Percentiles rank a stretch among this genome's conserved stretches.
These are phyloP conservation scores for Fagus sylvatica DNA, from an alignment of 306 rosid species.

Conservation along the genomic window DNA sequence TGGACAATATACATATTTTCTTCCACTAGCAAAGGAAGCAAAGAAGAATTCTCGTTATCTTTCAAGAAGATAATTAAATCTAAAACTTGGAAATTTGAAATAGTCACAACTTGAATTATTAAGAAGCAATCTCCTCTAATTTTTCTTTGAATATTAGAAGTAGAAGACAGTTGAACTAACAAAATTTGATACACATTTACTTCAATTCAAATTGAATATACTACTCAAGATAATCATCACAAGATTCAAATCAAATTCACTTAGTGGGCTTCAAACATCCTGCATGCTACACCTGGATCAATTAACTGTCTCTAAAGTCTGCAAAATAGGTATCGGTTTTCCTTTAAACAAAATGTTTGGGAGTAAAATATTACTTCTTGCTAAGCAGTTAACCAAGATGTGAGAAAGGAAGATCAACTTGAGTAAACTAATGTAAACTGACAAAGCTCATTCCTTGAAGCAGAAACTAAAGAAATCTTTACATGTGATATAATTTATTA, in stretches of 20 bases:
- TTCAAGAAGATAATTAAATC: background rate
- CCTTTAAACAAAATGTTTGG: background rate
- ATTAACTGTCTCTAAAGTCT: background rate
- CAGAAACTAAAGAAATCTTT: background rate
- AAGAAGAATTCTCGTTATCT: background rate
- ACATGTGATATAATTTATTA: background rate
- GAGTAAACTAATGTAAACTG: background rate
- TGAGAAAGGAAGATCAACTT: background rate
- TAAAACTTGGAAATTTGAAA: background rate
- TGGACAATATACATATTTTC: background rate
- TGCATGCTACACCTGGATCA: background rate
- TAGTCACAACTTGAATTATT: background rate
- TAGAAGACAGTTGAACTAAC: no score
- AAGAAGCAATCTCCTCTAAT: background rate
- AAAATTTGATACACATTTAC: no score
- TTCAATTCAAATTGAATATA: no score
- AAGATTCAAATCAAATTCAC: background rate
- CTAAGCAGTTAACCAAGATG: background rate
- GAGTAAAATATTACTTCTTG: background rate
- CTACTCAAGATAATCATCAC: no score
- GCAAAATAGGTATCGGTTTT: background rate
- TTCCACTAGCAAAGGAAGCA: background rate
- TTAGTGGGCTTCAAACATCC: background rate
- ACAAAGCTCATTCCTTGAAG: background rate
- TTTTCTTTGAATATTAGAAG: no score